Evolutionary conservation across 1,139 yeast species (phyloP), one percentile per base, ranked within the genome.

Genomic region (Hansenula sp.): DNA sequence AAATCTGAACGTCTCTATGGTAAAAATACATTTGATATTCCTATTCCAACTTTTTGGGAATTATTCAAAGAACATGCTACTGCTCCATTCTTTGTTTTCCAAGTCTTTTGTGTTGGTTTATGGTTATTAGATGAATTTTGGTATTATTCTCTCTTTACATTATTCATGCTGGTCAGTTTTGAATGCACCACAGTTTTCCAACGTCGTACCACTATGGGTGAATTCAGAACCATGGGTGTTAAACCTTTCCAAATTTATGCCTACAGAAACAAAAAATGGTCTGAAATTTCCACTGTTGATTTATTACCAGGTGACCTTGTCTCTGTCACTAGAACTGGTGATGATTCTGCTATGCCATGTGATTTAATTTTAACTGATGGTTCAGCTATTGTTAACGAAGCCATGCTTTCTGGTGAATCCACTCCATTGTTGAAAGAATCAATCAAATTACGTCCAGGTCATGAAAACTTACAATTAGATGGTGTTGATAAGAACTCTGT

Each of bases 101-200:
- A 92, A 68, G 75, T 92, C 45, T 92, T 92, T 62, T 90, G 97
- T 59, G 95, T 92, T 42, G 95, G 94, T 14, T 73, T 94, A 48
- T 94, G 97, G 97, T 77, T 88, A 58, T 77, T 92, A 79, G 98
- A 94, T 65, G 97, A 90, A 53, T 85, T 87, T 69, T 92, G 97
- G 97, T 90, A 90, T 65, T 86, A 85, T 59, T 89, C 97, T 6
- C 68, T 94, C 46, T 89, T 94, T 65, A 86, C 96, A 25, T 71
- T 92, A 50, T 82, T 94, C 62, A 90, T 92, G 95, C 75, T 94
- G 49, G 82, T 92, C 25, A 78, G 95, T 4, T 92, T 92, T 68
- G 99, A 92, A 65, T 86, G 83, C 65, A 88, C 97, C 31, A 89
- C 95, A 32, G 98, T 92, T 16, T 85, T 80, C 66, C 98, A 94